Conservation (phyloP, 2,329 filamentous ascomycete species). For the Lecanicillium sp. region DNA sequence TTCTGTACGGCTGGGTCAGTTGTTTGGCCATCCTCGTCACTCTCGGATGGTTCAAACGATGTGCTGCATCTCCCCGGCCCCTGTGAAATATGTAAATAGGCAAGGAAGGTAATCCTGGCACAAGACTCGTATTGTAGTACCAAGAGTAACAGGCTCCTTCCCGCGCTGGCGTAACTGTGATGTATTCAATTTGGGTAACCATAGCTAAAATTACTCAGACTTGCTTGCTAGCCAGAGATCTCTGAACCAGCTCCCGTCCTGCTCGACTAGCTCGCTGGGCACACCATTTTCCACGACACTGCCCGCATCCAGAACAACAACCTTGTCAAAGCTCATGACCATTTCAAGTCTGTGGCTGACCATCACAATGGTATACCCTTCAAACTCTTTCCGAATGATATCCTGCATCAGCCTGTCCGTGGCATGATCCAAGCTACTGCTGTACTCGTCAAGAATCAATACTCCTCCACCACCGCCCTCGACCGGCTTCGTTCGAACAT, state of each 20-base stretch:
- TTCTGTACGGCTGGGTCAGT: too few species aligned
- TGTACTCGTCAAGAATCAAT: conserved; percentile 35
- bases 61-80: too few species aligned
- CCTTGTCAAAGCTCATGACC: conserved; percentile 40
- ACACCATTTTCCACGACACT: conserved; percentile 31
- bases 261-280: conserved; percentile 16
- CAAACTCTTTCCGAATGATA: conserved; percentile 32
- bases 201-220: neutral
- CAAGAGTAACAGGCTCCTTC: too few species aligned
- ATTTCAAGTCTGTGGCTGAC: conserved; percentile 39
- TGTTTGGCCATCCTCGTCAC: too few species aligned
- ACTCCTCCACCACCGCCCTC: conserved; percentile 15
- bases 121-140: too few species aligned
- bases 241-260: conserved; percentile 19
- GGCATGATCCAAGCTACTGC: conserved; percentile 31
- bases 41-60: too few species aligned
- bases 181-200: too few species aligned
- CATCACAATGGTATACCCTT: conserved; percentile 44
- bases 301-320: conserved; percentile 43
- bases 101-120: too few species aligned
- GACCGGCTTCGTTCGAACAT: conserved; percentile 16
- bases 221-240: neutral
- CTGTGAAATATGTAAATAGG: too few species aligned
- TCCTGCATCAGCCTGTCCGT: conserved; percentile 34
- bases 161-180: too few species aligned